Conservation (phyloP, 2,329 filamentous ascomycete species). For the Harringtonia lauricola region DNA sequence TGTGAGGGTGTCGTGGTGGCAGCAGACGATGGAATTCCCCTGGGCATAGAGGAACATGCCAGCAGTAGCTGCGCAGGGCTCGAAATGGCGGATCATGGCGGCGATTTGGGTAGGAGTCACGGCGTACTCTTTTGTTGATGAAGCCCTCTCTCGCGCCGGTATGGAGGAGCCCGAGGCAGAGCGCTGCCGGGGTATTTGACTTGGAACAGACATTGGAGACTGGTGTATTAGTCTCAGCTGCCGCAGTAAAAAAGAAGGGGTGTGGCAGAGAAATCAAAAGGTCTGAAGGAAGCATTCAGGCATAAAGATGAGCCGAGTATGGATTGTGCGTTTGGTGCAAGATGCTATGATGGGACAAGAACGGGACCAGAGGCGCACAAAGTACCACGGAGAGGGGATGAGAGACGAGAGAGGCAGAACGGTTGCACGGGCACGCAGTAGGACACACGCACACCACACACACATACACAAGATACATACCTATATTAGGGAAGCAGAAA, state of each 20-base stretch:
- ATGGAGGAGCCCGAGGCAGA: constrained; percentile 46
- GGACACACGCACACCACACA: neutral
- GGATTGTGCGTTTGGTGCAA: constrained; percentile 2
- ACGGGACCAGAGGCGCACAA: constrained; percentile 7
- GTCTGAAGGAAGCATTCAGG: neutral
- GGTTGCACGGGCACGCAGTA: neutral
- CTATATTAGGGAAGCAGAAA: neutral
- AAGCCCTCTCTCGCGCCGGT: constrained; percentile 18
- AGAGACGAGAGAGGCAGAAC: neutral
- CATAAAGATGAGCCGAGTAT: neutral
- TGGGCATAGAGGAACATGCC: constrained; percentile 86
- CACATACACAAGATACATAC: neutral
- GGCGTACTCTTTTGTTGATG: constrained; percentile 35
- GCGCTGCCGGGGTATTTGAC: constrained; percentile 44
- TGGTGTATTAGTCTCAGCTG: constrained; percentile 12
- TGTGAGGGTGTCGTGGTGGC: constrained; percentile 84
- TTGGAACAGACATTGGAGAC: constrained; percentile 45
- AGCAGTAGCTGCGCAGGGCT: constrained; percentile 82
- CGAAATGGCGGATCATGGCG: constrained; percentile 50
- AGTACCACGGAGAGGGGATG: neutral
- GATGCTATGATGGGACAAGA: constrained; percentile 5
- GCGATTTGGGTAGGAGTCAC: constrained; percentile 38
- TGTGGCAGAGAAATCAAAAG: neutral
- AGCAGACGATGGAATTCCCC: constrained; percentile 69
- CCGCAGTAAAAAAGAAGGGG: constrained; percentile 1